Percentiles rank a stretch among this genome's conserved stretches.
These are phyloP conservation scores for Pleodorina starrii DNA, from an alignment of 139 green algal species.

Conservation along the genomic window DNA sequence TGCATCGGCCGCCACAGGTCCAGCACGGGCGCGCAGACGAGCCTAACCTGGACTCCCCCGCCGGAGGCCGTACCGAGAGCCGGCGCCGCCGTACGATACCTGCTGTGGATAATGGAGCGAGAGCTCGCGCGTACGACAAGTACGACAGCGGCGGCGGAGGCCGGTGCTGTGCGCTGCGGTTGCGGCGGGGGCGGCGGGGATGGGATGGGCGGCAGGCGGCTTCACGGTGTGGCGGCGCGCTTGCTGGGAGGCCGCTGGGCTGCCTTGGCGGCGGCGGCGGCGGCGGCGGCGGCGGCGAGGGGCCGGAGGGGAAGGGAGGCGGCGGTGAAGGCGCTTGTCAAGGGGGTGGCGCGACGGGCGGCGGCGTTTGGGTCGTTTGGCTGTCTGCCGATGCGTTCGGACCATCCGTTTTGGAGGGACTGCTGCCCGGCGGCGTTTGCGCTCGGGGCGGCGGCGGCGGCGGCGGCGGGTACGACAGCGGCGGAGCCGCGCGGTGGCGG, in stretches of 20 bases:
- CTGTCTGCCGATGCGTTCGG: conserved; percentile 3
- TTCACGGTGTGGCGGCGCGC: not conserved
- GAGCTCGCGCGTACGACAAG: not conserved
- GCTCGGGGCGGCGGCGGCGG: too few relatives aligned
- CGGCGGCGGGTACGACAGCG: too few relatives aligned
- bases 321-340: not conserved
- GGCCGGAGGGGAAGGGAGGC: not conserved
- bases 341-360: not conserved
- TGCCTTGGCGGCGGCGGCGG: not conserved
- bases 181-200: not conserved
- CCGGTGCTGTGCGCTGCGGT: not conserved
- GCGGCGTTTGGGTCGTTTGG: not conserved
- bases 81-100: not conserved
- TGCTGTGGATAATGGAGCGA: conserved; percentile 6
- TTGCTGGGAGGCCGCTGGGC: not conserved
- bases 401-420: conserved; percentile 11
- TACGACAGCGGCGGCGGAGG: not conserved
- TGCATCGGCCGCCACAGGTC: not conserved
- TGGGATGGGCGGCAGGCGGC: too few relatives aligned
- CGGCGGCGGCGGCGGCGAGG: not conserved
- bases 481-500: not conserved
- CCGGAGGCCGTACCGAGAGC: not conserved
- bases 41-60: not conserved
- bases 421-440: not conserved
- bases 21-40: not conserved